Conservation (phyloP, 1,284 basidiomycete genomes). For the Cutaneotrichosporon spelunceum region DNA sequence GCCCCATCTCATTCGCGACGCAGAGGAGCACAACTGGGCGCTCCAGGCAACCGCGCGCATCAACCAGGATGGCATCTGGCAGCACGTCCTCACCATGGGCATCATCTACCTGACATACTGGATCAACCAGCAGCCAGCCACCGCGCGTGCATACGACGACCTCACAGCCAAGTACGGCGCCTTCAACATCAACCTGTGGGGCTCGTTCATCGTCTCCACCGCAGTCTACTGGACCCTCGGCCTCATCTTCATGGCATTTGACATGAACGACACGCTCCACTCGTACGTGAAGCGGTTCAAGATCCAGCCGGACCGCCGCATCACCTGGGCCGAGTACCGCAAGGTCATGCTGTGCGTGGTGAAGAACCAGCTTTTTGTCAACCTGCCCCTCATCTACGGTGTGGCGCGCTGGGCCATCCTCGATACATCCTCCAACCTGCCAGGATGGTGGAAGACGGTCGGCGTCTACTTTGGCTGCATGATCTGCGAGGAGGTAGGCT, state of each 20-base stretch:
- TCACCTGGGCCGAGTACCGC: constrained; percentile 21
- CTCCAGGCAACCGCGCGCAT: constrained; percentile 11
- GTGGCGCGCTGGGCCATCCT: constrained; percentile 7
- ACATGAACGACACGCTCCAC: constrained; percentile 22
- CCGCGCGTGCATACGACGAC: constrained; percentile 10
- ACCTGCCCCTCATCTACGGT: constrained; percentile 13
- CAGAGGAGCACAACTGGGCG: constrained; percentile 24
- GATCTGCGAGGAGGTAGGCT: constrained; percentile 23
- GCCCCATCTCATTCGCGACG: neutral
- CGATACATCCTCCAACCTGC: constrained; percentile 9
- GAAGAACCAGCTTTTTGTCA: constrained; percentile 18
- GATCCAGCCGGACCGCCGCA: constrained; percentile 23
- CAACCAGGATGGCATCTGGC: constrained; percentile 14
- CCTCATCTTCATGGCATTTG: constrained; percentile 19
- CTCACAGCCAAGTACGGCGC: constrained; percentile 20
- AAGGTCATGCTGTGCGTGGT: constrained; percentile 11
- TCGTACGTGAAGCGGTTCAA: constrained; percentile 14
- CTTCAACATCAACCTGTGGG: constrained; percentile 20
- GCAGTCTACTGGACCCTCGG: constrained; percentile 19
- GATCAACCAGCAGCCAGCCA: constrained; percentile 7
- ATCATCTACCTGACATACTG: constrained; percentile 14
- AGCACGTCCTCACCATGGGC: constrained; percentile 12
- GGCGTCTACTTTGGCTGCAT: constrained; percentile 21
- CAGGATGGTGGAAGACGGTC: constrained; percentile 12
- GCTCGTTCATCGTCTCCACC: constrained; percentile 14